A percentile compares a stretch with the other conserved stretches of the same genome.
Evolutionary conservation across 345 rosid species (phyloP).

Genomic region (Rubroshorea leprosula): DNA sequence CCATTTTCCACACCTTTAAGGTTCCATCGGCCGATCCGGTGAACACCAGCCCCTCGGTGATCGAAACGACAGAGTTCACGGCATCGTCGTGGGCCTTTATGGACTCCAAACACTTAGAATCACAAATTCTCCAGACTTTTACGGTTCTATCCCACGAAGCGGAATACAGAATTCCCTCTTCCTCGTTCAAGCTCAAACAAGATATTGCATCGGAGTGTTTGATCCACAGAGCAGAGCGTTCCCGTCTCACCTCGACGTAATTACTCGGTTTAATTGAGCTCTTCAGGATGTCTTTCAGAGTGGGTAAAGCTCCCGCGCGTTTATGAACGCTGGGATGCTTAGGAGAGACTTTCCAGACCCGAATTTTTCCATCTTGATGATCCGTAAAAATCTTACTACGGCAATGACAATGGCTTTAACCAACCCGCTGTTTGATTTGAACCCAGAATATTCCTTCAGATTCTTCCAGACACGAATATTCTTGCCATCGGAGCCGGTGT

Average conservation of each 20-base stretch:
- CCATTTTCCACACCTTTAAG: conserved; percentile 80
- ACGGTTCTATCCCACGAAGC: conserved; percentile 94
- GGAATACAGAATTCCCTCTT: conserved; percentile 62
- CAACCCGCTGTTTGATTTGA: conserved; percentile 88
- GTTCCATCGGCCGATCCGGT: conserved; percentile 96
- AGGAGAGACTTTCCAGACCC: conserved; percentile 77
- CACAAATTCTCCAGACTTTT: conserved; percentile 86
- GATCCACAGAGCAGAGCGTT: conserved; percentile 78
- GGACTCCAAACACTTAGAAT: conserved; percentile 83
- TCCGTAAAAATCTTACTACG: conserved; percentile 81
- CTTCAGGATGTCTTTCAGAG: conserved; percentile 77
- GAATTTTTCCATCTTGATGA: conserved; percentile 90
- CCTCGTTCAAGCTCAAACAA: conserved; percentile 67
- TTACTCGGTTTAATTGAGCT: conserved; percentile 83
- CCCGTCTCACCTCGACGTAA: conserved; percentile 66
- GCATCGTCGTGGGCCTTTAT: conserved; percentile 89
- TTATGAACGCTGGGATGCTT: conserved; percentile 65
- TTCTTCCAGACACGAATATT: conserved; percentile 97
- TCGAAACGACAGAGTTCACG: conserved; percentile 67
- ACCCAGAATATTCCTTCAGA: conserved; percentile 75
- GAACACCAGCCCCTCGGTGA: conserved; percentile 47
- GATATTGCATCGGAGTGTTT: conserved; percentile 88
- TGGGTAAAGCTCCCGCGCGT: conserved; percentile 74
- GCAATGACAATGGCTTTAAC: conserved; percentile 83
- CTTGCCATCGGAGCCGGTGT: conserved; percentile 95